These are phyloP conservation scores for Anthostomella pinea DNA, from an alignment of 2,329 filamentous ascomycete species.

Conservation along the genomic window DNA sequence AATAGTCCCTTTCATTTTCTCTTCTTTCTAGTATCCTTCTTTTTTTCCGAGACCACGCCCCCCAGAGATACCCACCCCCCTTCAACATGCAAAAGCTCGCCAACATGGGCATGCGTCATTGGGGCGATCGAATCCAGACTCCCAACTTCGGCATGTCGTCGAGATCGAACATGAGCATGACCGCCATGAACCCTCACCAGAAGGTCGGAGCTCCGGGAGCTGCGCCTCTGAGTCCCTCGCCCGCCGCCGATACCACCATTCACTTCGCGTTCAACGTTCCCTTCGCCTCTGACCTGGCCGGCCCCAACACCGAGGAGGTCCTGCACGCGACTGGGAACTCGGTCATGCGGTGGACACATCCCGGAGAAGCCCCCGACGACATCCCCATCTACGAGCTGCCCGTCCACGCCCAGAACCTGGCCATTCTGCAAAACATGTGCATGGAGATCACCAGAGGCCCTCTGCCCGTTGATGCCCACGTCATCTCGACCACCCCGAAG, in stretches of 20 bases:
- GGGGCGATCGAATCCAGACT: constrained; percentile 64
- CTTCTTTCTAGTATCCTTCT: constrained; percentile 20
- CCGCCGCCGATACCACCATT: constrained; percentile 72
- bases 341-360: constrained; percentile 89
- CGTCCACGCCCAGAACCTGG: constrained; percentile 85
- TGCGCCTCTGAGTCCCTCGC: constrained; percentile 62
- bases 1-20: constrained; percentile 21
- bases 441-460: constrained; percentile 71
- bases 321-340: constrained; percentile 87
- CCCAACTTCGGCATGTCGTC: constrained; percentile 63
- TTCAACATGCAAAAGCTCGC: constrained; percentile 67
- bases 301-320: constrained; percentile 91
- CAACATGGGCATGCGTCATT: constrained; percentile 72
- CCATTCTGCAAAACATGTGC: constrained; percentile 75
- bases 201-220: constrained; percentile 52
- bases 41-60: constrained; percentile 19
- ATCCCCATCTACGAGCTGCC: constrained; percentile 85
- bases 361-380: constrained; percentile 79
- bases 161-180: constrained; percentile 54
- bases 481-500: constrained; percentile 79
- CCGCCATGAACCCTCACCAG: constrained; percentile 54
- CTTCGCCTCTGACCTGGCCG: constrained; percentile 87
- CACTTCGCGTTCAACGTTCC: constrained; percentile 97
- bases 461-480: constrained; percentile 76
- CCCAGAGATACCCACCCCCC: constrained; percentile 25